Evolutionary conservation across 257 asterid genomes (phyloP).

Genomic region (Verbena officinalis): DNA sequence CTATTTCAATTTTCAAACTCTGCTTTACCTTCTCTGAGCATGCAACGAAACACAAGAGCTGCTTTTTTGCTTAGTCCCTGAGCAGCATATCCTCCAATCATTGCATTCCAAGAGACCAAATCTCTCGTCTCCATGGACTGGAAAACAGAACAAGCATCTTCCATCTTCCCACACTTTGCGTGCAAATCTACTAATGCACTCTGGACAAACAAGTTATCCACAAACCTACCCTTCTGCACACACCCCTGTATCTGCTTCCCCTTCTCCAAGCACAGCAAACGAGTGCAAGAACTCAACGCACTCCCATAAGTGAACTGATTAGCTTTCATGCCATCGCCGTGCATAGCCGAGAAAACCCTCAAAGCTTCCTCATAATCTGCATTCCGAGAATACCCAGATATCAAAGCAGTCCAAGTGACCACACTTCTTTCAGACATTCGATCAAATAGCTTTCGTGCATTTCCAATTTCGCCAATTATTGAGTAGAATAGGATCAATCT

Average conservation of each 20-base stretch:
- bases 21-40: conserved; percentile 51
- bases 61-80: conserved; percentile 40
- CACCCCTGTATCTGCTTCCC: conserved; percentile 60
- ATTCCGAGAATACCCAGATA: conserved; percentile 51
- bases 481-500: conserved; percentile 53
- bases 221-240: conserved; percentile 48
- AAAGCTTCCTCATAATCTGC: conserved; percentile 44
- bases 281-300: conserved; percentile 51
- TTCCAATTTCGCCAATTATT: conserved; percentile 34
- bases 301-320: conserved; percentile 70
- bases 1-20: conserved; percentile 2
- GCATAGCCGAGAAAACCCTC: conserved; percentile 47
- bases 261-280: conserved; percentile 34
- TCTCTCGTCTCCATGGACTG: conserved; percentile 49
- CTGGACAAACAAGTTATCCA: conserved; percentile 50
- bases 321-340: conserved; percentile 42
- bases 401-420: conserved; percentile 66
- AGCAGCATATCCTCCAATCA: conserved; percentile 59
- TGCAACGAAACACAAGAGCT: conserved; percentile 35
- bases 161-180: conserved; percentile 57
- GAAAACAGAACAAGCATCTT: conserved; percentile 51
- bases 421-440: conserved; percentile 43
- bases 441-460: conserved; percentile 48
- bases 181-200: conserved; percentile 65
- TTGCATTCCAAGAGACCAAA: conserved; percentile 61